Conservation (phyloP, 192 early-diverging fungal genomes). For the Backusella australiensis region DNA sequence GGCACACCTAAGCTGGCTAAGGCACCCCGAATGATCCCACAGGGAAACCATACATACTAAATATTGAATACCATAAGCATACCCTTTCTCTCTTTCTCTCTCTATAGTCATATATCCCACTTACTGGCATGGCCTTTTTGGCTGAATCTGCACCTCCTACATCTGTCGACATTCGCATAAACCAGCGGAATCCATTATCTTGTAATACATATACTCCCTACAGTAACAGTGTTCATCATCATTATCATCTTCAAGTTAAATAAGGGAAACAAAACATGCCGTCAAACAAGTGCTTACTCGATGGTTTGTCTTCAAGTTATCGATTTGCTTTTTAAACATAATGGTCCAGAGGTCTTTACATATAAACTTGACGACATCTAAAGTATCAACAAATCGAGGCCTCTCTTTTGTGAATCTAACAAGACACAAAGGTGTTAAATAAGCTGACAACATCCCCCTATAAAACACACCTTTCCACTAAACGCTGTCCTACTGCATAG, state of each 20-base stretch:
- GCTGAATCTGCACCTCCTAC: conserved; percentile 74
- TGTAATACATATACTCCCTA: conserved; percentile 97
- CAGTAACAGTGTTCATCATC: neutral
- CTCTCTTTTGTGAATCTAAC: conserved; percentile 79
- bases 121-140: conserved; percentile 74
- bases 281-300: conserved; percentile 48
- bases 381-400: conserved; percentile 86
- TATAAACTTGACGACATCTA: conserved; percentile 98
- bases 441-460: neutral
- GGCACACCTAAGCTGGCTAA: conserved; percentile 87
- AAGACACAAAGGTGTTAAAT: neutral
- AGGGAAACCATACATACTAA: conserved; percentile 93
- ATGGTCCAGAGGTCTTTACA: conserved; percentile 98
- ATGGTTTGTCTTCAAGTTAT: conserved; percentile 99
- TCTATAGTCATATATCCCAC: neutral
- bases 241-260: neutral
- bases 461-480: conserved; percentile 72
- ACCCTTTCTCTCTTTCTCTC: neutral
- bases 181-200: conserved; percentile 97
- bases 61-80: neutral
- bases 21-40: conserved; percentile 94
- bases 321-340: conserved; percentile 96
- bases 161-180: conserved; percentile 87
- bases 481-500: conserved; percentile 82
- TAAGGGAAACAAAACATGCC: neutral